These are phyloP conservation scores for Stereum hirsutum DNA, from an alignment of 1,284 basidiomycete genomes.

Conservation along the genomic window DNA sequence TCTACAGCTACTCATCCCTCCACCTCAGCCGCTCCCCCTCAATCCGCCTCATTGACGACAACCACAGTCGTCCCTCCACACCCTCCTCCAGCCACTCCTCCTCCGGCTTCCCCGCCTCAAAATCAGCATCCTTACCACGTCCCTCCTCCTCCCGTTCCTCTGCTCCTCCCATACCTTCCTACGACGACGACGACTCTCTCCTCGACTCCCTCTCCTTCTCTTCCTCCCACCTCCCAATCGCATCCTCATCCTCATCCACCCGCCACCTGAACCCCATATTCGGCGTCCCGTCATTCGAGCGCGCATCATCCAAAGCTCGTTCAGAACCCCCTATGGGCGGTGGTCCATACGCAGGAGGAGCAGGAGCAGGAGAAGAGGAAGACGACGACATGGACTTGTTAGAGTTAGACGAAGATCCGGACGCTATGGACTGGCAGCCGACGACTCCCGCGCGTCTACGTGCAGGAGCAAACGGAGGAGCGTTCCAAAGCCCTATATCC, in stretches of 20 bases:
- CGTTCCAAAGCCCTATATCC: no score
- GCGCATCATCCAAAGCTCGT: conserved; percentile 12
- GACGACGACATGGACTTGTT: conserved; percentile 13
- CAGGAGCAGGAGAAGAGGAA: conserved; percentile 14
- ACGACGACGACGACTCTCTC: conserved; percentile 5
- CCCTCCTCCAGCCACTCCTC: conserved; percentile 11
- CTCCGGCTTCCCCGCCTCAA: conserved; percentile 16
- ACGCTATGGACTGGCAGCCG: conserved; percentile 68
- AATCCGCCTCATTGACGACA: conserved; percentile 56
- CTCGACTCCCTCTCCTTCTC: not conserved
- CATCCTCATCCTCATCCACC: conserved; percentile 50
- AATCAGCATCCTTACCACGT: conserved; percentile 19
- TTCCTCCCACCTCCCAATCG: conserved; percentile 19
- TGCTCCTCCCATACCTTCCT: no score
- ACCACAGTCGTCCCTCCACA: conserved; percentile 20
- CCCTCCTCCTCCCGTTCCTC: no score
- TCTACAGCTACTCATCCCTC: conserved; percentile 40
- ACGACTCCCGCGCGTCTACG: no score
- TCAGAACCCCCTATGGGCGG: not conserved
- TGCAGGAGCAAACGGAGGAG: no score
- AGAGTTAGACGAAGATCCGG: conserved; percentile 23
- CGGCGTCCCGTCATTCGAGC: conserved; percentile 47
- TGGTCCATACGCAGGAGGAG: not conserved
- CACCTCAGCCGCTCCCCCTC: conserved; percentile 54
- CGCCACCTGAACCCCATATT: conserved; percentile 42